Conservation (phyloP, 371 early-diverging fungal species). For the Batkoa obscura region DNA sequence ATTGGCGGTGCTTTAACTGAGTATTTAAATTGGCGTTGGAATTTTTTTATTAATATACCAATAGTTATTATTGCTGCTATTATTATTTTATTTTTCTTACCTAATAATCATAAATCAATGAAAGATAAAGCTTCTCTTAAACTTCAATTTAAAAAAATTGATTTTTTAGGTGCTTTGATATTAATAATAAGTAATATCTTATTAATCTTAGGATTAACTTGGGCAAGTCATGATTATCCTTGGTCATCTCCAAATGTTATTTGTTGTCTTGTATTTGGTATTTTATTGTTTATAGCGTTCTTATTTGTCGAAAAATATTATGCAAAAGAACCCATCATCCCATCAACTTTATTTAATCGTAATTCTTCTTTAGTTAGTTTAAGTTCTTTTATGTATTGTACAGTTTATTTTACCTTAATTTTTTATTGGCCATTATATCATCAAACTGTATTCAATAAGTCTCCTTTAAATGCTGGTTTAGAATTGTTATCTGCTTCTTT, state of each 20-base stretch:
- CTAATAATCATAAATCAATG: too few relatives aligned
- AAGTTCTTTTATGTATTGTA: neutral
- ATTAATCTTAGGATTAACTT: conserved; percentile 31
- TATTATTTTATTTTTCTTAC: neutral
- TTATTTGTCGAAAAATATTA: conserved; percentile 29
- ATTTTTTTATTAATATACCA: neutral
- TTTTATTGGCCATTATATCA: neutral
- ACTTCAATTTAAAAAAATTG: neutral
- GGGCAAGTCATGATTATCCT: conserved; percentile 42
- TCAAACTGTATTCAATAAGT: neutral
- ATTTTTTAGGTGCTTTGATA: neutral
- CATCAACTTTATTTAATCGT: conserved; percentile 15
- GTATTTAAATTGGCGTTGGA: neutral
- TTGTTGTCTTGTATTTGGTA: conserved; percentile 24
- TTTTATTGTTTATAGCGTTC: conserved; percentile 24
- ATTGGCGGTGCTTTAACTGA: neutral
- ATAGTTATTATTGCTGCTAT: neutral
- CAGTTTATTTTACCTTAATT: neutral
- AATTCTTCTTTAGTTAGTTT: neutral
- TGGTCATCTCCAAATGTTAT: conserved; percentile 49
- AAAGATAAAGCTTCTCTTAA: neutral
- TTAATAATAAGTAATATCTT: neutral
- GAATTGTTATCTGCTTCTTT: neutral
- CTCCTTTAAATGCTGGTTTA: neutral
- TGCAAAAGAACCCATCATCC: conserved; percentile 35